A percentile compares a stretch with the other conserved stretches of the same genome.
Conservation (phyloP, 2,329 filamentous ascomycete species). For the Clonostachys byssicola region DNA sequence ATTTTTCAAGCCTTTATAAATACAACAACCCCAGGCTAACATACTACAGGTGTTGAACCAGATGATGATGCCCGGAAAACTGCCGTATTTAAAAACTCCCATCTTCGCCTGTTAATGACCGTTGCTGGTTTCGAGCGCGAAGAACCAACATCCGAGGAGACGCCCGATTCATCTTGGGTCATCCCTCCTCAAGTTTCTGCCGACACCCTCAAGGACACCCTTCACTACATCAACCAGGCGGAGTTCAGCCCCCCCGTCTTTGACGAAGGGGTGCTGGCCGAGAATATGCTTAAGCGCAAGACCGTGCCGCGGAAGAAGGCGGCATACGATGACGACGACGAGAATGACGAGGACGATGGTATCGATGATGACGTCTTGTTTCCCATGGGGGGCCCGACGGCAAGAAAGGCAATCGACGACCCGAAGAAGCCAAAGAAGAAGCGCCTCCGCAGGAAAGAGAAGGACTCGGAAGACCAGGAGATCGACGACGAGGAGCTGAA, state of each 20-base stretch:
- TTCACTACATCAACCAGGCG: constrained; percentile 71
- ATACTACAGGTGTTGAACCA: constrained; percentile 49
- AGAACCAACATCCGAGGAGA: constrained; percentile 56
- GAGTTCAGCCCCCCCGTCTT: constrained; percentile 76
- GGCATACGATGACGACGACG: constrained; percentile 69
- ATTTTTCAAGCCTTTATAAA: not conserved
- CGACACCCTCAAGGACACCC: constrained; percentile 60
- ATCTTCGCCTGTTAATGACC: constrained; percentile 79
- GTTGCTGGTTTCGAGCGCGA: constrained; percentile 66
- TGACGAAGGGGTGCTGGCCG: constrained; percentile 69
- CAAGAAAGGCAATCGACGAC: constrained; percentile 46
- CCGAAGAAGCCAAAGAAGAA: constrained; percentile 47
- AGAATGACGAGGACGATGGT: constrained; percentile 41
- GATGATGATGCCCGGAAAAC: constrained; percentile 62
- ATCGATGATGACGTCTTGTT: constrained; percentile 57
- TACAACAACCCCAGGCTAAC: constrained; percentile 19
- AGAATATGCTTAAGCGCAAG: constrained; percentile 76
- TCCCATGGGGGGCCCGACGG: constrained; percentile 62
- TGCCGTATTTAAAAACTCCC: constrained; percentile 85
- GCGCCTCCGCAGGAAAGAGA: constrained; percentile 41
- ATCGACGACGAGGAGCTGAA: constrained; percentile 60
- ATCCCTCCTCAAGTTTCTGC: constrained; percentile 65
- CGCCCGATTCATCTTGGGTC: constrained; percentile 73
- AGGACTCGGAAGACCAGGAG: constrained; percentile 35
- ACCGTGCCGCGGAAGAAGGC: constrained; percentile 48